A percentile compares a stretch with the other conserved stretches of the same genome.
Conservation (phyloP, 768 basidiomycete species). For the Tylopilus plumbeoviolaceoides region DNA sequence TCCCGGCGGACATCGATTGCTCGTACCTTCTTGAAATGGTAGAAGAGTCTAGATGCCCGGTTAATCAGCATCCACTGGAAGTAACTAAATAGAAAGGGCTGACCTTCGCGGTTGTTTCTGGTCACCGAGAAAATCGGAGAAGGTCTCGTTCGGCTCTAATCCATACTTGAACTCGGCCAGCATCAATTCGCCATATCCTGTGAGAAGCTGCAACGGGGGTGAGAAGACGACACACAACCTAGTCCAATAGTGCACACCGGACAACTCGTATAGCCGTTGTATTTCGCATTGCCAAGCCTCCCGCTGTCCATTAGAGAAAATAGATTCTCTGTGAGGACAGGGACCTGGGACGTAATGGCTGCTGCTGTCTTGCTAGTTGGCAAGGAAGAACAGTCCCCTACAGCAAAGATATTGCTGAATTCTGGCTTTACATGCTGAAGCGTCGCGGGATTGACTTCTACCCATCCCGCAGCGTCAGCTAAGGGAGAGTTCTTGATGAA, state of each 20-base stretch:
- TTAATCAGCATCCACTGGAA: slow-evolving; percentile 7
- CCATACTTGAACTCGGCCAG: slow-evolving; percentile 96
- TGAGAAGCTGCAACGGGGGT: slow-evolving; percentile 53
- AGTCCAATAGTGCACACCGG: slow-evolving; percentile 50
- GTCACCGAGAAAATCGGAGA: slow-evolving; percentile 61
- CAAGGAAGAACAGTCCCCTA: slow-evolving; percentile 90
- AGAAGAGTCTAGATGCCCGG: slow-evolving; percentile 54
- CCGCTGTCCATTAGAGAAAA: slow-evolving; percentile 73
- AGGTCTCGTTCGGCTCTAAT: slow-evolving; percentile 81
- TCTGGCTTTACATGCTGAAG: slow-evolving; percentile 81
- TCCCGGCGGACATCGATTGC: neutral
- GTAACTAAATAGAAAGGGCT: neutral
- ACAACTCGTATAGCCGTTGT: slow-evolving; percentile 89
- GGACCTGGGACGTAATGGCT: slow-evolving; percentile 87
- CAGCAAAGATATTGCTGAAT: slow-evolving; percentile 76
- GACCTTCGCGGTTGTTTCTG: slow-evolving; percentile 75
- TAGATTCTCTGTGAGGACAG: slow-evolving; percentile 87
- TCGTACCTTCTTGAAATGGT: slow-evolving; percentile 78
- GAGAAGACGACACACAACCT: neutral
- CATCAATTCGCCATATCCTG: slow-evolving; percentile 79
- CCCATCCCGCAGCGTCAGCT: slow-evolving; percentile 84
- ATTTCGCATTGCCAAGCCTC: slow-evolving; percentile 60
- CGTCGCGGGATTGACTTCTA: slow-evolving; percentile 77
- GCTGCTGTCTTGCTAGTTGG: slow-evolving; percentile 97
- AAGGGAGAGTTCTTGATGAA: slow-evolving; percentile 75